A percentile compares a stretch with the other conserved stretches of the same genome.
Conservation (phyloP, 2,329 filamentous ascomycete genomes). For the Seiridium cupressi region DNA sequence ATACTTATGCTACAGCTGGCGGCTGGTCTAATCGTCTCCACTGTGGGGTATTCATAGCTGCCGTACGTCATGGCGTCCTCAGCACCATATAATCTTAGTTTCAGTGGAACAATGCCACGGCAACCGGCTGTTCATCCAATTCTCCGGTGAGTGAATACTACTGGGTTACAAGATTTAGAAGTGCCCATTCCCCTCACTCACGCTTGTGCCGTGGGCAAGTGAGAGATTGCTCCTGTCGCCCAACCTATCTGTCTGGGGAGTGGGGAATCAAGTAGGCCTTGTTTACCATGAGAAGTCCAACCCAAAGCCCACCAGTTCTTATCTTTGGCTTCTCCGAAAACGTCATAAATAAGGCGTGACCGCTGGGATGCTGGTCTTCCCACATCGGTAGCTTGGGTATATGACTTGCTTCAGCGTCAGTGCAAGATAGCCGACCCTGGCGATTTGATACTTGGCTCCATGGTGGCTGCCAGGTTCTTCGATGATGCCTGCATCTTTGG, state of each 20-base stretch:
- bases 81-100: not conserved
- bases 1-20: not conserved
- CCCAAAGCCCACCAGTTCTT: not conserved
- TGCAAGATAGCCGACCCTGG: not conserved
- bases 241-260: not conserved
- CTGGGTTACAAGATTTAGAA: not conserved
- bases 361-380: not conserved
- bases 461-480: not conserved
- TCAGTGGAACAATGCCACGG: not conserved
- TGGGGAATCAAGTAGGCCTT: not conserved
- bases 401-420: not conserved
- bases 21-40: not conserved
- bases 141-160: not conserved
- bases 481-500: not conserved
- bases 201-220: not conserved
- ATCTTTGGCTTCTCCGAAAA: not conserved
- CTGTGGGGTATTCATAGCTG: not conserved
- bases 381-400: not conserved
- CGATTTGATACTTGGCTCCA: not conserved
- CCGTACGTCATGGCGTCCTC: not conserved
- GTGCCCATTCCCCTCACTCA: not conserved
- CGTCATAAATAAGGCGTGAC: not conserved
- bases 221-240: not conserved
- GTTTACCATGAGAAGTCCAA: not conserved
- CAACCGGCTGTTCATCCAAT: not conserved